Evolutionary conservation across 2,329 filamentous ascomycete species (phyloP).

Genomic region (Didymellaceae sp.): DNA sequence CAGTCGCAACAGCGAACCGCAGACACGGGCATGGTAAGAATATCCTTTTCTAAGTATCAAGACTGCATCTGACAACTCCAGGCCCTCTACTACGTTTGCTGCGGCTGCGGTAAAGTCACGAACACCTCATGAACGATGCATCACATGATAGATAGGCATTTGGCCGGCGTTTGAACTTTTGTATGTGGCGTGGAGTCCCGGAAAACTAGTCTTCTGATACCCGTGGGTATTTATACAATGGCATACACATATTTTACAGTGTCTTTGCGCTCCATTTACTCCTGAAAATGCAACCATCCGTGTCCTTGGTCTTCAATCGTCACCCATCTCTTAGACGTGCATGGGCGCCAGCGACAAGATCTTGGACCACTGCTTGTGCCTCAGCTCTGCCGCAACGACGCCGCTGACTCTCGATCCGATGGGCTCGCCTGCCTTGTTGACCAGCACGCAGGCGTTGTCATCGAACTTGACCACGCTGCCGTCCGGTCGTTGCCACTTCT

Average conservation of each 20-base stretch:
- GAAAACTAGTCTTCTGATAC: conserved; percentile 43
- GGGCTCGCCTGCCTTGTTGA: conserved; percentile 96
- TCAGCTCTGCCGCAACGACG: conserved; percentile 87
- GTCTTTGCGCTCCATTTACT: conserved; percentile 26
- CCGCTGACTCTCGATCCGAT: conserved; percentile 79
- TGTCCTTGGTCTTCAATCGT: background rate
- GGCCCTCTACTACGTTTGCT: conserved; percentile 75
- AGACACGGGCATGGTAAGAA: conserved; percentile 91
- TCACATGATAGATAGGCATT: conserved; percentile 30
- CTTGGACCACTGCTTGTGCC: conserved; percentile 96
- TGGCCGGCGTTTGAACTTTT: conserved; percentile 40
- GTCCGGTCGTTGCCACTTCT: conserved; percentile 85
- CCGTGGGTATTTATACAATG: conserved; percentile 42
- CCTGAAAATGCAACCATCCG: conserved; percentile 29
- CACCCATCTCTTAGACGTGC: conserved; percentile 62
- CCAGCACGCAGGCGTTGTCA: conserved; percentile 96
- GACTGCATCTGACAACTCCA: conserved; percentile 32
- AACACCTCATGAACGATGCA: conserved; percentile 28
- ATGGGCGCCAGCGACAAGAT: conserved; percentile 93
- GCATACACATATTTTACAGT: conserved; percentile 39
- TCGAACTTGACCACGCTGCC: conserved; percentile 92
- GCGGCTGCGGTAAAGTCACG: conserved; percentile 89
- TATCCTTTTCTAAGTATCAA: no score
- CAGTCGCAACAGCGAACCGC: conserved; percentile 97
- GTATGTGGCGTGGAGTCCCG: conserved; percentile 36